Evolutionary conservation across 179 eudicot genomes (phyloP), one percentile per base, ranked within the genome.

Genomic region (Camellia oleifera): DNA sequence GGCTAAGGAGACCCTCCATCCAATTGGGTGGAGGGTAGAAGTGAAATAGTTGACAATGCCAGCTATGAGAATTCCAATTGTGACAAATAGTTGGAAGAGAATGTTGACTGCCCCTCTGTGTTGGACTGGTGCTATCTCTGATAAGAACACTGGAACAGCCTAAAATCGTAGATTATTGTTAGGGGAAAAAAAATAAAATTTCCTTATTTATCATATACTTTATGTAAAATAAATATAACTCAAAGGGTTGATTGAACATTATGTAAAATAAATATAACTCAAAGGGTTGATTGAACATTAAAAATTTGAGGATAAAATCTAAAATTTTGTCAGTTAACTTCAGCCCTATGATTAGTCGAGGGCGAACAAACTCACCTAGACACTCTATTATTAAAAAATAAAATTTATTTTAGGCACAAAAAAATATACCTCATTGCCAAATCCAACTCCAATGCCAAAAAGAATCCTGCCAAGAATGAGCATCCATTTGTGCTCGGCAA

Each of bases 91-190:
- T 79, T 91, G 97, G 89, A 92, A 92, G 18, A 89, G 81, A 52
- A 92, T 88, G 87, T 92, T 92, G 1, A 92, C 85, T 0, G 89
- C 93, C 23, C 97, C 97, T 78, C 94, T 82, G 20, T 87, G 78
- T 67, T 90, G 85, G 71, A 86, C 82, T 0, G 97, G 97, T 1
- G 94, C 94, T 4, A 91, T 83, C 78, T 92, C 94, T 2, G 97
- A 86, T 63, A 92, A 71, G 85, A 92, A 92, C 50, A 92, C 67
- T 2, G 97, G 97, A 3, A 92, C 94, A 0, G 93, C 87, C 94
- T 89, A 86, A 56, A 48, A 7, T 4, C 52, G 7, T 48, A 4
- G 52, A 48, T 4, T 7, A 48, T 48, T 48, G 5, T 48, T 7
- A 7, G 7, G 52, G 52, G 52, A 48, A 48, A 48, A 48, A 48